phyloP scores from a whole-genome alignment of 2,329 filamentous ascomycete species.

The Diaporthe batatas region DNA sequence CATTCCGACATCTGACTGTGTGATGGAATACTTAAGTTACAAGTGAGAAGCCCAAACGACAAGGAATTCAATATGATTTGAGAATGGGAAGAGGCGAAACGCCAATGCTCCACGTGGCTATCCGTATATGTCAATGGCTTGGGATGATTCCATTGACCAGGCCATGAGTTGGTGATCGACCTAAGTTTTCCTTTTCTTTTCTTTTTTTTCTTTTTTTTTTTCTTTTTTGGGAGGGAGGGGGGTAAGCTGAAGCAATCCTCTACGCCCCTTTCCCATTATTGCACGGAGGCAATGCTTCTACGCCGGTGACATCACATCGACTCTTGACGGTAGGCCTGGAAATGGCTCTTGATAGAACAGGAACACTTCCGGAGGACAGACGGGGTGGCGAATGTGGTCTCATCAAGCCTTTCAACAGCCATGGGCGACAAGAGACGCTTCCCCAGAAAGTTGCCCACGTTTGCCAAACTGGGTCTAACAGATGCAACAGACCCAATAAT shows the following conservation, averaged over 20 bases:
- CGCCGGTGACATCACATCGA: too few relatives aligned
- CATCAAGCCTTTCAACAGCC: background rate
- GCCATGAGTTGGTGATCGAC: background rate
- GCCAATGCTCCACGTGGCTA: too few relatives aligned
- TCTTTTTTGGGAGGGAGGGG: background rate
- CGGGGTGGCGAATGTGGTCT: background rate
- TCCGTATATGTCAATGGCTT: too few relatives aligned
- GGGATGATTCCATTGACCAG: too few relatives aligned
- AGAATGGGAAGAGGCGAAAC: too few relatives aligned
- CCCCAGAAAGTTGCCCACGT: background rate
- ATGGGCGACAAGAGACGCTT: background rate
- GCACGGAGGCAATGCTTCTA: background rate
- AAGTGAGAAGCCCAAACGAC: background rate
- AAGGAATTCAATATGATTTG: background rate
- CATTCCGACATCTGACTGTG: background rate
- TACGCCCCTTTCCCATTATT: background rate
- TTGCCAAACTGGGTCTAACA: background rate
- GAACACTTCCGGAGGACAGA: background rate
- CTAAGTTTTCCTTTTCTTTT: background rate
- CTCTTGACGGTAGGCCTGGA: background rate
- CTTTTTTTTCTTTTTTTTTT: too few relatives aligned
- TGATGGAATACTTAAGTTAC: background rate
- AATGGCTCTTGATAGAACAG: background rate
- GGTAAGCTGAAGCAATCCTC: background rate
- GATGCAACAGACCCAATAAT: background rate